These are phyloP conservation scores for Candida bentonensis DNA, from an alignment of 805 yeast species.

Conservation along the genomic window DNA sequence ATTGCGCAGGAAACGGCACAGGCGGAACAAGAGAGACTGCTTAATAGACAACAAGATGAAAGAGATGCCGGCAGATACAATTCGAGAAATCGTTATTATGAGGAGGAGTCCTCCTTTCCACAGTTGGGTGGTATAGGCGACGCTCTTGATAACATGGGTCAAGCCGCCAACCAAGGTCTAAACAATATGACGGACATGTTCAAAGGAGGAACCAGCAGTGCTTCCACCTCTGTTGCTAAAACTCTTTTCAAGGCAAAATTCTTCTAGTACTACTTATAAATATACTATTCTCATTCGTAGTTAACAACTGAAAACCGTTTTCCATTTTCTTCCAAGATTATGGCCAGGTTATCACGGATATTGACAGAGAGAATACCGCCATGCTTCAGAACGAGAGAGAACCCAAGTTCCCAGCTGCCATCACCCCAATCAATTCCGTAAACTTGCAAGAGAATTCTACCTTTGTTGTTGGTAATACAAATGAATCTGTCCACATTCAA, in stretches of 20 bases:
- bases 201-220: not conserved
- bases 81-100: not conserved
- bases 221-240: not conserved
- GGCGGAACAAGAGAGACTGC: not conserved
- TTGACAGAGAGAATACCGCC: not conserved
- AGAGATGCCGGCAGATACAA: not conserved
- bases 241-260: not conserved
- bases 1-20: constrained; percentile 1
- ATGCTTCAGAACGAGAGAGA: no score
- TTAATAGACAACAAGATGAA: not conserved
- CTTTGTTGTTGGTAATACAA: no score
- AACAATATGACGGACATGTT: not conserved
- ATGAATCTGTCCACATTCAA: no score
- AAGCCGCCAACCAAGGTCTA: not conserved
- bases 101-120: not conserved
- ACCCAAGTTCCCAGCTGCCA: no score
- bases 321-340: not conserved
- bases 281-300: not conserved
- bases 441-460: no score
- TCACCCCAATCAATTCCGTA: no score
- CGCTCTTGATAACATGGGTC: constrained; percentile 1
- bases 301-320: not conserved
- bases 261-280: not conserved
- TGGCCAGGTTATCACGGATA: not conserved
- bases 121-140: not conserved